These are phyloP conservation scores for Echria macrotheca DNA, from an alignment of 495 filamentous ascomycete species.

Conservation along the genomic window DNA sequence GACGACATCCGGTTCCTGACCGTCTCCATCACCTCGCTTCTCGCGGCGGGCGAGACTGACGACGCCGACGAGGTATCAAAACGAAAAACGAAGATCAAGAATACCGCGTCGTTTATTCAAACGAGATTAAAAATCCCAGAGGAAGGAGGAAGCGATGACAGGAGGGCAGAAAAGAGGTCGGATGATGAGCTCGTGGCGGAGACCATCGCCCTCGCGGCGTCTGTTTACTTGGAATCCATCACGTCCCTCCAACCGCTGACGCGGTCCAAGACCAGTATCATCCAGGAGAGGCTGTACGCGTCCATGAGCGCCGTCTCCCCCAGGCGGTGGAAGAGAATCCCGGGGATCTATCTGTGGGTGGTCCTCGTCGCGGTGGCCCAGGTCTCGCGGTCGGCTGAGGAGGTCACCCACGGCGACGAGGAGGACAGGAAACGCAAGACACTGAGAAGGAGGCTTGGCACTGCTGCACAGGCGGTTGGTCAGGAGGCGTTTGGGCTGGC, in stretches of 20 bases:
- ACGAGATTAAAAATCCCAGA: too few relatives aligned
- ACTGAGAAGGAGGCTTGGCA: conserved; percentile 21
- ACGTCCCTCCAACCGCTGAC: conserved; percentile 1
- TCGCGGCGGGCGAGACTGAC: neutral
- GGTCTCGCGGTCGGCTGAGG: neutral
- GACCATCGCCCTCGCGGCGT: conserved; percentile 10
- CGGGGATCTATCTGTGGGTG: conserved; percentile 24
- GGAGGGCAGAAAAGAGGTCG: neutral
- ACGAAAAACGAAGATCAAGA: neutral
- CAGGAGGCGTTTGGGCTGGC: conserved; percentile 19
- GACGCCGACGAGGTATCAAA: neutral
- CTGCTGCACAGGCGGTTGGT: conserved; percentile 20
- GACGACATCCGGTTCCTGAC: conserved; percentile 18
- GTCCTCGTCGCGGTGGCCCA: conserved; percentile 15
- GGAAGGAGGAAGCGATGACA: too few relatives aligned
- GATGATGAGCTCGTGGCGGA: neutral
- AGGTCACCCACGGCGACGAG: neutral
- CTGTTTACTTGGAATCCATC: conserved; percentile 3
- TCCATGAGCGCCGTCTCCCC: conserved; percentile 4
- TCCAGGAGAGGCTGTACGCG: neutral
- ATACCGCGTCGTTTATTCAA: neutral
- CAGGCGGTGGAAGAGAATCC: conserved; percentile 16
- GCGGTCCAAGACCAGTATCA: neutral
- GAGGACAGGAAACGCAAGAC: conserved; percentile 13
- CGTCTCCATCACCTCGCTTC: conserved; percentile 4